Base-by-base conservation (phyloP, 73 alveolate species). In the Tetrahymena elliotti region DNA sequence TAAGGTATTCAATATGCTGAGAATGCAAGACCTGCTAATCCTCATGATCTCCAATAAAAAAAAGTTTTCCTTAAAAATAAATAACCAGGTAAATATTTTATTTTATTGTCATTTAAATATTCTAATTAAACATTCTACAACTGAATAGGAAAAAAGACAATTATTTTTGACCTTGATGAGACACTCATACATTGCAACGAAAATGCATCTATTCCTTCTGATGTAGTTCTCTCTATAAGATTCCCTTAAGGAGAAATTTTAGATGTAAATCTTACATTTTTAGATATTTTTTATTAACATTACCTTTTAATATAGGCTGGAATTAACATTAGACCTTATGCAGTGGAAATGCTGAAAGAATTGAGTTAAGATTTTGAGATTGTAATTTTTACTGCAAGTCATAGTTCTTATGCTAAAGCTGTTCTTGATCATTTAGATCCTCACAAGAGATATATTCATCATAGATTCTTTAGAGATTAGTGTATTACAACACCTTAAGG, bases 381-480 rank as follows among this genome's bases (percentile, higher is more conserved):
- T 6, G 95, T 96, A 4, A 96, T 97, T 9, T 97, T 97, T 95
- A 97, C 98, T 13, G 98, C 98, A 22, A 93, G 97, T 53, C 97
- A 95, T 38, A 96, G 95, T 35, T 84, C 96, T 40, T 96, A 97
- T 96, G 98, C 98, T 53, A 95, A 96, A 36, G 93, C 93, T n/a
- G 97, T 97, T 18, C 37, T 97, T 15, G 98, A 97, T 41, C 95
- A 96, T 92, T 95, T 97, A 34, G 98, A 97, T 97, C 98, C 98
- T 18, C 93, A 96, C 35, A 53, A 53, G 35, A 94, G 68, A 82
- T 41, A 95, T n/a, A 84, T 97, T 33, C 95, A 97, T 35, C 98
- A 97, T 82, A 94, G 98, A 40, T 84, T 97, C 53, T 97, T 96
- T 95, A 93, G 98, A 52, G 97, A 97, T 22, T 84, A 94, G 92